Evolutionary conservation across 495 filamentous ascomycete species (phyloP).

Genomic region (Trichoderma asperelloides): DNA sequence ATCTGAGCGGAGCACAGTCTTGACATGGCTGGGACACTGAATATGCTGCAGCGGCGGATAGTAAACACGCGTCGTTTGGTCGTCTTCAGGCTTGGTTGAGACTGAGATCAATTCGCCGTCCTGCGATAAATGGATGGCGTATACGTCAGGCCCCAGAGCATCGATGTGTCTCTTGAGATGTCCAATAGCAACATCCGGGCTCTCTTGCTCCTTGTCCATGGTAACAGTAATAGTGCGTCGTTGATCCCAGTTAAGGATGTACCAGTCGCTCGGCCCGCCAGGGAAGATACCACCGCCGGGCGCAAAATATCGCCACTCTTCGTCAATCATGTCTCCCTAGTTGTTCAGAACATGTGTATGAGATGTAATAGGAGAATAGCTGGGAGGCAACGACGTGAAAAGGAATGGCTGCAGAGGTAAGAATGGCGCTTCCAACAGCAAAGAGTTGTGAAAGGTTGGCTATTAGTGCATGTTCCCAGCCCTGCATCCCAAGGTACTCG

Average conservation of each 20-base stretch:
- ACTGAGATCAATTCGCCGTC: slow-evolving; percentile 11
- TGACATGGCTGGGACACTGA: background rate
- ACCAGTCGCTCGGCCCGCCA: slow-evolving; percentile 19
- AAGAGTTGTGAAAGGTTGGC: no score
- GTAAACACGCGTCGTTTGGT: slow-evolving; percentile 8
- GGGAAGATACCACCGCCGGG: slow-evolving; percentile 12
- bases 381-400: background rate
- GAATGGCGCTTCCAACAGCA: no score
- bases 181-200: slow-evolving; percentile 14
- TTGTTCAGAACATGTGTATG: background rate
- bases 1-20: slow-evolving; percentile 9
- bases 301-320: slow-evolving; percentile 13
- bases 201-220: slow-evolving; percentile 17
- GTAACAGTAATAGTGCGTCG: slow-evolving; percentile 17
- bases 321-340: slow-evolving; percentile 15
- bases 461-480: no score
- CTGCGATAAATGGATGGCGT: slow-evolving; percentile 11
- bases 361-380: background rate
- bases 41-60: slow-evolving; percentile 12
- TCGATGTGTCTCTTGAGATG: slow-evolving; percentile 13
- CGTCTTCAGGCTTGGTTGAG: slow-evolving; percentile 11
- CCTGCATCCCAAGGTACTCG: no score
- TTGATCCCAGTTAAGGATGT: slow-evolving; percentile 18
- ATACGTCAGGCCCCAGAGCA: slow-evolving; percentile 9
- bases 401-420: background rate